phyloP scores from a whole-genome alignment of 495 filamentous ascomycete species.

The Aspergillus haitiensis region DNA sequence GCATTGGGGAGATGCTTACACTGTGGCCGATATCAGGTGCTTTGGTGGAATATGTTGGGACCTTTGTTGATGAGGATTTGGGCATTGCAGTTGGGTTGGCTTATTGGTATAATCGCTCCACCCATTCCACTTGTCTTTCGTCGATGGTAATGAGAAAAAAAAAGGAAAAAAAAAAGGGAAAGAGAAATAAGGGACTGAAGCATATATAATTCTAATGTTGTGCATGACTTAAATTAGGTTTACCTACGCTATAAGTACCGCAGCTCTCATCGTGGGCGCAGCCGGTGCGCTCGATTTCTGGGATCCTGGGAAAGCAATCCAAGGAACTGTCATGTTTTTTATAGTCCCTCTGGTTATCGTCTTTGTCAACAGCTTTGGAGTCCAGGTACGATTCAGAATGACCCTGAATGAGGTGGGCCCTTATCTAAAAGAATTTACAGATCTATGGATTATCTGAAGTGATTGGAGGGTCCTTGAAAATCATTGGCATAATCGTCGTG shows the following conservation, averaged over 20 bases:
- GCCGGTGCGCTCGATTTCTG: constrained; percentile 43
- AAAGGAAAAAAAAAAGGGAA: no score
- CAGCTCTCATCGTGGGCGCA: constrained; percentile 39
- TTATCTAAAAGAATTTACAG: constrained; percentile 18
- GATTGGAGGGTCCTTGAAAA: constrained; percentile 39
- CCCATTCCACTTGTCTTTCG: background rate
- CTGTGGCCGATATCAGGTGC: constrained; percentile 51
- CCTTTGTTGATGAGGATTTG: constrained; percentile 51
- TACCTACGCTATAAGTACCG: constrained; percentile 44
- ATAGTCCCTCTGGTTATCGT: constrained; percentile 33
- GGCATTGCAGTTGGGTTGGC: constrained; percentile 46
- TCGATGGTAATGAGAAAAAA: no score
- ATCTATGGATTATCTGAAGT: constrained; percentile 43
- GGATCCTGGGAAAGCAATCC: constrained; percentile 27
- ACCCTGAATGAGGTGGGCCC: background rate
- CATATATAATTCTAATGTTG: background rate
- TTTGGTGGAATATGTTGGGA: constrained; percentile 45
- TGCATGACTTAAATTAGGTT: constrained; percentile 34
- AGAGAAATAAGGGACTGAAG: no score
- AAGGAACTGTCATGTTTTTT: constrained; percentile 33
- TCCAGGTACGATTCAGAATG: constrained; percentile 27
- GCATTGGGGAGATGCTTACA: constrained; percentile 50
- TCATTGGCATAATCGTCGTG: constrained; percentile 36
- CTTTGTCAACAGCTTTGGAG: constrained; percentile 35
- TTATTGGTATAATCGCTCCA: constrained; percentile 43